phyloP scores from a whole-genome alignment of 2,329 filamentous ascomycete species.

The Myriosclerotinia curreyana region DNA sequence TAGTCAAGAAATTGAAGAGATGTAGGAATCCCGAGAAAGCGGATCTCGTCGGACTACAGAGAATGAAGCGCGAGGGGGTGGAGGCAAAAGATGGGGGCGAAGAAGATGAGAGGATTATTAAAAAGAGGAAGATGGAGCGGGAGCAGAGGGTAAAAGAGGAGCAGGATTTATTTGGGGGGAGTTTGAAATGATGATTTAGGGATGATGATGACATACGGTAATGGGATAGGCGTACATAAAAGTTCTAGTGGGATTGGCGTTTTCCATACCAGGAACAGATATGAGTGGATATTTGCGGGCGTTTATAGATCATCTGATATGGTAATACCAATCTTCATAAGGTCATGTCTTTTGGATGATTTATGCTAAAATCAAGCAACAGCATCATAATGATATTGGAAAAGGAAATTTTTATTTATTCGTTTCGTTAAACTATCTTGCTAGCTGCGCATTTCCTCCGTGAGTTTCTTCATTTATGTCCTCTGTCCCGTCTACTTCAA shows the following conservation, averaged over 20 bases:
- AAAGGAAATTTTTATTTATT: constrained; percentile 11
- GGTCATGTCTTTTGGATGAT: not conserved
- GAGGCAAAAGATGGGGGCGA: constrained; percentile 33
- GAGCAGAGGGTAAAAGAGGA: constrained; percentile 40
- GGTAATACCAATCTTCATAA: not conserved
- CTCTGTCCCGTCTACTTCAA: not conserved
- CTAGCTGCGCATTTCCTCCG: not conserved
- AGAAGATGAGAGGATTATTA: constrained; percentile 34
- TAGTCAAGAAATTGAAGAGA: constrained; percentile 67
- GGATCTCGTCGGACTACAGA: constrained; percentile 63
- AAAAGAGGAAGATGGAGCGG: constrained; percentile 46
- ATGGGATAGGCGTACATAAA: constrained; percentile 17
- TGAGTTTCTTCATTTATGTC: not conserved
- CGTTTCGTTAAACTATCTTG: not conserved
- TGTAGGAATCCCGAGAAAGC: constrained; percentile 73
- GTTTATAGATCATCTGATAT: not conserved
- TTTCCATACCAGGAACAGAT: constrained; percentile 1
- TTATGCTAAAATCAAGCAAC: constrained; percentile 3
- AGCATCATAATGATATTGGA: constrained; percentile 1
- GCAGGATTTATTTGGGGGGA: constrained; percentile 39
- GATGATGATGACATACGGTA: not conserved
- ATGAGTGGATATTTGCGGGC: constrained; percentile 4
- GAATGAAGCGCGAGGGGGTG: constrained; percentile 53
- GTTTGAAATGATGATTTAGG: constrained; percentile 26
- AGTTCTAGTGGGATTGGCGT: constrained; percentile 32